A percentile compares a stretch with the other conserved stretches of the same genome.
These are phyloP conservation scores for Endothia cerciana DNA, from an alignment of 2,329 filamentous ascomycete genomes.

Conservation along the genomic window DNA sequence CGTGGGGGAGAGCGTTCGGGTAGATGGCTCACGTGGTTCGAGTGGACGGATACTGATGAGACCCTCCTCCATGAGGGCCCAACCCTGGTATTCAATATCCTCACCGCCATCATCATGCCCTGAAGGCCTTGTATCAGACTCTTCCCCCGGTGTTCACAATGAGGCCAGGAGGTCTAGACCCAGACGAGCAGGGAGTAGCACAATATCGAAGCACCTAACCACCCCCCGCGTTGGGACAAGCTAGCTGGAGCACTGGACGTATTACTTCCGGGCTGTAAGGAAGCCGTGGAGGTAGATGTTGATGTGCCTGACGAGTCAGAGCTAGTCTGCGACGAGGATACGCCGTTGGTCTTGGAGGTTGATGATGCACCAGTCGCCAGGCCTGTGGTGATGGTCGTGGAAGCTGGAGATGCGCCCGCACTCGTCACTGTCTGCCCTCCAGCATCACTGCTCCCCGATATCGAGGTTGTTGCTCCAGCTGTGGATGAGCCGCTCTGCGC, in stretches of 20 bases:
- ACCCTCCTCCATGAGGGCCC: background rate
- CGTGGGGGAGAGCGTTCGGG: background rate
- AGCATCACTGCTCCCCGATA: background rate
- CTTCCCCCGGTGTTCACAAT: background rate
- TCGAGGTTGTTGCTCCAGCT: background rate
- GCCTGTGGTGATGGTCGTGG: background rate
- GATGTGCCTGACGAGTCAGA: background rate
- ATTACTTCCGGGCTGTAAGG: background rate
- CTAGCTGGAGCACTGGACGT: background rate
- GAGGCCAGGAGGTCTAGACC: background rate
- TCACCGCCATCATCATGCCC: background rate
- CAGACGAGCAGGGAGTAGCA: background rate
- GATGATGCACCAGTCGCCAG: background rate
- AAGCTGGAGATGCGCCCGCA: background rate
- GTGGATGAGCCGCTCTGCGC: background rate
- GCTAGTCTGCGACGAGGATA: background rate
- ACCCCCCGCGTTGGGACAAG: background rate
- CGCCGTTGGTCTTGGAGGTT: background rate
- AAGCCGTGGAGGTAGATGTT: background rate
- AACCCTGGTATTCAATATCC: no score
- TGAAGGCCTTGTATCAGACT: background rate
- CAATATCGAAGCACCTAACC: background rate
- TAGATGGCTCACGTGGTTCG: background rate
- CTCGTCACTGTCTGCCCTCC: background rate
- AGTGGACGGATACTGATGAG: background rate